Evolutionary conservation across 202 grass and related monocot genomes (phyloP).

Genomic region (Bolboschoenoplectus hybrid): DNA sequence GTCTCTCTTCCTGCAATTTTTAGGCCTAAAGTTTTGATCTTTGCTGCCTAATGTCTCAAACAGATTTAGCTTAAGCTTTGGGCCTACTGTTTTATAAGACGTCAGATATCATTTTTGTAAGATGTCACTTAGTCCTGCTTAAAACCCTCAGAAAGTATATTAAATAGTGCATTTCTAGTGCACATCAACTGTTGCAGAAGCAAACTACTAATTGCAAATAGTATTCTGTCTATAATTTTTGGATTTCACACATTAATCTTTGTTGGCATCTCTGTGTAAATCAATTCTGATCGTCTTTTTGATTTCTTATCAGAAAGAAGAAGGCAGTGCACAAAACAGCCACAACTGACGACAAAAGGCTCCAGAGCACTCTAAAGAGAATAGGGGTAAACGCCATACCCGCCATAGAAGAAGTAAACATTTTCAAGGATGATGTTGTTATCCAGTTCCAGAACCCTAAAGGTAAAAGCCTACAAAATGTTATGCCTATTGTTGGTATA

Average conservation of each 20-base stretch:
- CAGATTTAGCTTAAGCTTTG: not conserved
- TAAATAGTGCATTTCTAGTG: not conserved
- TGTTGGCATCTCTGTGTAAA: not conserved
- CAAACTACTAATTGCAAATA: not conserved
- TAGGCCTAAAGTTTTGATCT: not conserved
- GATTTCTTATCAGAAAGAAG: constrained; percentile 71
- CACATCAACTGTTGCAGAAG: not conserved
- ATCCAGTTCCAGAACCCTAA: constrained; percentile 92
- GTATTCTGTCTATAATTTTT: not conserved
- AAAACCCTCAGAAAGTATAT: not conserved
- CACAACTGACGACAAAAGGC: constrained; percentile 85
- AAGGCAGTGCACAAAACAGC: constrained; percentile 95
- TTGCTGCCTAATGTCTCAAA: not conserved
- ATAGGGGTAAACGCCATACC: constrained; percentile 79
- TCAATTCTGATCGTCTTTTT: constrained; percentile 14
- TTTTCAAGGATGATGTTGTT: constrained; percentile 88
- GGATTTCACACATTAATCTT: no score
- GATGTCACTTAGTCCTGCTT: not conserved
- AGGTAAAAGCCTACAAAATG: constrained; percentile 42
- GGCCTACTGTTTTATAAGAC: not conserved
- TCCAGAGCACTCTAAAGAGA: constrained; percentile 97
- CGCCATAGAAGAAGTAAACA: constrained; percentile 95
- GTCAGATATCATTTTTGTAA: not conserved
- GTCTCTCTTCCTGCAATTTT: not conserved
- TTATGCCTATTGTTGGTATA: not conserved